Conservation (phyloP, 2,329 filamentous ascomycete species). For the Nigrograna mackinnonii region DNA sequence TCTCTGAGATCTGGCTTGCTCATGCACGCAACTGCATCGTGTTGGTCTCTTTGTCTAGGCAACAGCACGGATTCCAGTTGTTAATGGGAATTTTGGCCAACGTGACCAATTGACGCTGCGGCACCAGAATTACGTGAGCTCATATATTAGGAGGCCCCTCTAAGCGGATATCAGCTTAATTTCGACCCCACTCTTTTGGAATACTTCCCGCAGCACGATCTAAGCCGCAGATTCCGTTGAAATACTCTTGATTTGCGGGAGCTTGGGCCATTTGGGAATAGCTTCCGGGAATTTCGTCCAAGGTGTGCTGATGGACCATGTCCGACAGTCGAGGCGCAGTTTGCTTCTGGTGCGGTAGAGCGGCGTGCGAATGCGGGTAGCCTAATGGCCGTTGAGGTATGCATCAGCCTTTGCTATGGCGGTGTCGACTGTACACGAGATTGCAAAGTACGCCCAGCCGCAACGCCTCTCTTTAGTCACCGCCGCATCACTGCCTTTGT, state of each 20-base stretch:
- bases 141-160: slow-evolving; percentile 4
- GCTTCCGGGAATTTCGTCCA: slow-evolving; percentile 3
- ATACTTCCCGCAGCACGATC: slow-evolving; percentile 1
- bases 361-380: too few relatives aligned
- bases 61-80: slow-evolving; percentile 1
- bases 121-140: slow-evolving; percentile 10
- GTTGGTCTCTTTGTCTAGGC: slow-evolving; percentile 2
- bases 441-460: too few relatives aligned
- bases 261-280: slow-evolving; percentile 7
- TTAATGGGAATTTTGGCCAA: not conserved
- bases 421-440: too few relatives aligned
- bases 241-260: slow-evolving; percentile 1
- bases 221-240: slow-evolving; percentile 1
- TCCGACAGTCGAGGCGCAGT: not conserved
- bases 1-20: not conserved
- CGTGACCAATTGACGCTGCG: slow-evolving; percentile 1
- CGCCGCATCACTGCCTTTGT: too few relatives aligned
- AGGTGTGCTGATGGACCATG: not conserved
- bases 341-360: not conserved
- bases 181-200: slow-evolving; percentile 6
- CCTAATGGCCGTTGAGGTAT: too few relatives aligned
- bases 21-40: not conserved
- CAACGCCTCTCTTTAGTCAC: too few relatives aligned
- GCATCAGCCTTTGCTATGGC: too few relatives aligned
- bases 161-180: slow-evolving; percentile 9